Percentiles rank a stretch among this genome's conserved stretches.
These are phyloP conservation scores for Neoboletus magnificus DNA, from an alignment of 768 basidiomycete species.

Conservation along the genomic window DNA sequence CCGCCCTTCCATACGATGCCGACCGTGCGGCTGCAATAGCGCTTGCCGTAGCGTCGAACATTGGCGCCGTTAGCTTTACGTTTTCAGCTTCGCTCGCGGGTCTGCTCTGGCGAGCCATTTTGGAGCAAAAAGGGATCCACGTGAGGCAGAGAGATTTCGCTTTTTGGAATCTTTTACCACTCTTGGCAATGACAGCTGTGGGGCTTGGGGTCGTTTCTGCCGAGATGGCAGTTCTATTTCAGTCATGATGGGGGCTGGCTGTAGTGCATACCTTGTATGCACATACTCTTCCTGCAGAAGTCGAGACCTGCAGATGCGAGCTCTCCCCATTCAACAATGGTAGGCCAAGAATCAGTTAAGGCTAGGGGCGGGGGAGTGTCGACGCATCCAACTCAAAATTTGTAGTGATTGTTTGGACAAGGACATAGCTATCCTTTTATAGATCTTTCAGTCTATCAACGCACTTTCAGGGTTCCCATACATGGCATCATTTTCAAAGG, in stretches of 20 bases:
- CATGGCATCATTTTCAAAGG: not conserved
- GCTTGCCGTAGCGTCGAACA: slow-evolving; percentile 83
- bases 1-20: slow-evolving; percentile 33
- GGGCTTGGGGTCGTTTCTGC: slow-evolving; percentile 70
- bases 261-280: not conserved
- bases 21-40: slow-evolving; percentile 60
- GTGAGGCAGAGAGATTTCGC: slow-evolving; percentile 66
- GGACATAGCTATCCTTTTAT: too few species aligned
- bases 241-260: not conserved
- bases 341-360: not conserved
- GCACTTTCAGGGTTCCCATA: not conserved
- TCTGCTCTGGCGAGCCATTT: slow-evolving; percentile 75
- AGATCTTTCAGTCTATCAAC: not conserved
- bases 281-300: not conserved
- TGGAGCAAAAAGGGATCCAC: slow-evolving; percentile 66
- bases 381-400: not conserved
- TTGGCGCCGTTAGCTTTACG: slow-evolving; percentile 87
- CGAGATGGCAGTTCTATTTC: slow-evolving; percentile 63
- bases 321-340: not conserved
- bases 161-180: slow-evolving; percentile 64
- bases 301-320: not conserved
- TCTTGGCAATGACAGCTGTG: slow-evolving; percentile 61
- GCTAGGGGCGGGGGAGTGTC: too few species aligned
- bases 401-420: too few species aligned
- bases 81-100: slow-evolving; percentile 89